These are phyloP conservation scores for Pestalotiopsis sp. DNA, from an alignment of 2,329 filamentous ascomycete species.

Conservation along the genomic window DNA sequence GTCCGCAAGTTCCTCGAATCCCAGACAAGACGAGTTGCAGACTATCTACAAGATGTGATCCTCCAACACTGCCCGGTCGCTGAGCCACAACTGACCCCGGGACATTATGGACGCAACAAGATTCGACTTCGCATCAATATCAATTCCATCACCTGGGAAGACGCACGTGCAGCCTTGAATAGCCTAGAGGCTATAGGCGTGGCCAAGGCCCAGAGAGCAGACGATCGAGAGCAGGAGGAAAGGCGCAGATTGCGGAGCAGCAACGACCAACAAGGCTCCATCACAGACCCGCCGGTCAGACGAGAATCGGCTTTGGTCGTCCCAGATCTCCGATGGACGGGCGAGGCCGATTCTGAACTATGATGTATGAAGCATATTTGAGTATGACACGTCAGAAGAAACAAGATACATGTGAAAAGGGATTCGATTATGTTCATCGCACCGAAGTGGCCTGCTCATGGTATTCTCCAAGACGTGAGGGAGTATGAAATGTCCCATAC, in stretches of 20 bases:
- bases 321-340: neutral
- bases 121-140: neutral
- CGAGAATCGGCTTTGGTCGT: neutral
- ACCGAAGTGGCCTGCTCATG: too few relatives aligned
- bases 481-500: too few relatives aligned
- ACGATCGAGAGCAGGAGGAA: neutral
- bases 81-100: too few relatives aligned
- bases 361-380: neutral
- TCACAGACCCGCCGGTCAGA: neutral
- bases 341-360: neutral
- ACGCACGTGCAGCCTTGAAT: neutral
- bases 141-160: neutral
- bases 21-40: neutral
- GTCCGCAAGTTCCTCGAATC: neutral
- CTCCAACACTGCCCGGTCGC: neutral
- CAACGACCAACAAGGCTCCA: neutral
- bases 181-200: neutral
- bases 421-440: too few relatives aligned
- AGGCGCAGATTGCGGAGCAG: neutral
- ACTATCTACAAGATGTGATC: neutral
- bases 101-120: neutral
- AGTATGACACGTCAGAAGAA: neutral
- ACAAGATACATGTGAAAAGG: too few relatives aligned
- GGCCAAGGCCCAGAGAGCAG: neutral
- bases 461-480: too few relatives aligned